Evolutionary conservation across 257 asterid genomes (phyloP), one percentile per base, ranked within the genome.

Genomic region (Solanum tarijense): DNA sequence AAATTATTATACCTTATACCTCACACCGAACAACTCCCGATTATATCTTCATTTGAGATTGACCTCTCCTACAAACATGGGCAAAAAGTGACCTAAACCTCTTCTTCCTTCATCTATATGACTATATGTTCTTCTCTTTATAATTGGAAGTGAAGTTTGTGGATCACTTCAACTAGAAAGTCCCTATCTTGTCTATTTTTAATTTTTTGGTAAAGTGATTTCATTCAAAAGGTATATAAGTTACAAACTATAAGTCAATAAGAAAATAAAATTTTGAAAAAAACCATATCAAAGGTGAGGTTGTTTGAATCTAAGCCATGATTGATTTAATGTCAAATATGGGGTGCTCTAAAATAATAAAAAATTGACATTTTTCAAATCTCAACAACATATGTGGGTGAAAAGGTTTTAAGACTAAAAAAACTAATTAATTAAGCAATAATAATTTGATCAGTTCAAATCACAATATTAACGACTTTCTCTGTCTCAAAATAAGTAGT

Each of bases 1-100:
- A 18, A 18, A 55, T 18, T 55, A 55, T 55, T 55, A 55, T 55
- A 7, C 10, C 10, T 55, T 55, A 55, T 55, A 55, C 2, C n/a
- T 55, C 10, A 55, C 4, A 55, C 1, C 1, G 0, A 52, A 2
- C n/a, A 1, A 52, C 4, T 52, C 25, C 1, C 25, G 25, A 3
- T 87, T 68, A 86, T 83, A 46, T 87, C 83, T 91, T 86, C 90
- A 89, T 83, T 89, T 89, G 90, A 90, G 88, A 91, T 89, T 34
- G 1, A 41, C 23, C 34, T 76, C 60, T 39, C 32, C 23, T 76
- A 38, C 21, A 39, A 39, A n/a, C 83, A 7, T 76, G 16, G 35
- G 34, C 23, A 76, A 76, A 32, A 39, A 84, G 86, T 89, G 88
- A 48, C 89, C 90, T 89, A 35, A 83, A 52, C 27, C 16, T 43